Conservation (phyloP, 306 rosid species). For the Vigna unguiculata region DNA sequence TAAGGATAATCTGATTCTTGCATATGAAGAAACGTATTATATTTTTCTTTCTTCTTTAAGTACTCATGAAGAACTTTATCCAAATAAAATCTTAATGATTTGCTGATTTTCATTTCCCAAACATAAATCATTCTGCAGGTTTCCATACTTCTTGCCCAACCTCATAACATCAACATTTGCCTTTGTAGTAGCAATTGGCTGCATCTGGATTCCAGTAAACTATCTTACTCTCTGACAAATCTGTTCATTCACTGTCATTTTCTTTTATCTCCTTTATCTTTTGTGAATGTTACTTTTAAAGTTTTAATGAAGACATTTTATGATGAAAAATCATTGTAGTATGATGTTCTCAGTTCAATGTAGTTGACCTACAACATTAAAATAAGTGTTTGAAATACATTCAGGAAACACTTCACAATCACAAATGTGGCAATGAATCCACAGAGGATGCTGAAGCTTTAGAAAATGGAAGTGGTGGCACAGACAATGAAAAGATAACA, state of each 20-base stretch:
- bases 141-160: constrained; percentile 58
- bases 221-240: background rate
- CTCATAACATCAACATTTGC: constrained; percentile 48
- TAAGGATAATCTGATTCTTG: no score
- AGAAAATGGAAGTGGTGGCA: constrained; percentile 53
- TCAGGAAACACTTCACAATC: constrained; percentile 92
- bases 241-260: background rate
- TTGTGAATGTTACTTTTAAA: background rate
- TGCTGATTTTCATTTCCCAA: constrained; percentile 8
- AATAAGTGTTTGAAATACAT: background rate
- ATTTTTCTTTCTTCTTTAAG: no score
- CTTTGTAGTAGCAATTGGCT: constrained; percentile 26
- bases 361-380: no score
- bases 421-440: constrained; percentile 39
- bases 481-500: constrained; percentile 25
- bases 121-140: constrained; percentile 43
- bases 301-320: background rate
- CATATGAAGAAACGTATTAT: no score
- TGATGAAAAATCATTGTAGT: no score
- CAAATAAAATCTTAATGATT: background rate
- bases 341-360: no score
- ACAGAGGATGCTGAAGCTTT: constrained; percentile 48
- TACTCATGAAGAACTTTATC: no score
- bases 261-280: background rate
- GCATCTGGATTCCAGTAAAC: constrained; percentile 62